These are phyloP conservation scores for Hanseniaspora thailandica DNA, from an alignment of 805 yeast genomes.

Conservation along the genomic window DNA sequence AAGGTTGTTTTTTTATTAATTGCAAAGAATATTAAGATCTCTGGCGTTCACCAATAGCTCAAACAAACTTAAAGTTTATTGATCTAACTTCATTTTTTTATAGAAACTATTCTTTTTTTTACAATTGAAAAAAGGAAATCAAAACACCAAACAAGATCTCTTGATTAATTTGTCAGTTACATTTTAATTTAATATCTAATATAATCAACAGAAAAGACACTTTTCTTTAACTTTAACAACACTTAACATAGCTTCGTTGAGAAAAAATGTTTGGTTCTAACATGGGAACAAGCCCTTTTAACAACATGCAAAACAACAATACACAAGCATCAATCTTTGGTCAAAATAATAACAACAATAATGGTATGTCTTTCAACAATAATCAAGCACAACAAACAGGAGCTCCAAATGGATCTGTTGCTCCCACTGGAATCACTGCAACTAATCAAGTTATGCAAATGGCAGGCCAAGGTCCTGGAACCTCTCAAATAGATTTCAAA, in stretches of 20 bases:
- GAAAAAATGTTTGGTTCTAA: constrained; percentile 10
- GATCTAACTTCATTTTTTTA: no score
- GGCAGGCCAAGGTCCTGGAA: constrained; percentile 36
- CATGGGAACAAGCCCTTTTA: constrained; percentile 10
- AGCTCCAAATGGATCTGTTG: constrained; percentile 31
- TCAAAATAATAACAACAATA: constrained; percentile 16
- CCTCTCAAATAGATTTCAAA: constrained; percentile 58
- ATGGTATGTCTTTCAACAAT: constrained; percentile 20
- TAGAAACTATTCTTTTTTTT: neutral
- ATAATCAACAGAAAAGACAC: no score
- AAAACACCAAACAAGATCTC: neutral
- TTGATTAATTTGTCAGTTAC: no score
- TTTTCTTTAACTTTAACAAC: no score
- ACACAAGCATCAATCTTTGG: constrained; percentile 8
- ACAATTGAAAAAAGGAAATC: neutral
- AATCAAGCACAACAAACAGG: constrained; percentile 20
- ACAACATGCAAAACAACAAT: constrained; percentile 6
- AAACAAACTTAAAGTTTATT: no score
- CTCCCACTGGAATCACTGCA: constrained; percentile 19
- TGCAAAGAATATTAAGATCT: neutral
- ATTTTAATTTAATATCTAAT: no score
- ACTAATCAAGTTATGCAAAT: constrained; percentile 13
- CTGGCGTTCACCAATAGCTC: neutral
- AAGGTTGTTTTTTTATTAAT: neutral
- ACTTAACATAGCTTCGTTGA: no score